Evolutionary conservation across 1,139 yeast species (phyloP).

Genomic region (Magnusiomyces suaveolens): DNA sequence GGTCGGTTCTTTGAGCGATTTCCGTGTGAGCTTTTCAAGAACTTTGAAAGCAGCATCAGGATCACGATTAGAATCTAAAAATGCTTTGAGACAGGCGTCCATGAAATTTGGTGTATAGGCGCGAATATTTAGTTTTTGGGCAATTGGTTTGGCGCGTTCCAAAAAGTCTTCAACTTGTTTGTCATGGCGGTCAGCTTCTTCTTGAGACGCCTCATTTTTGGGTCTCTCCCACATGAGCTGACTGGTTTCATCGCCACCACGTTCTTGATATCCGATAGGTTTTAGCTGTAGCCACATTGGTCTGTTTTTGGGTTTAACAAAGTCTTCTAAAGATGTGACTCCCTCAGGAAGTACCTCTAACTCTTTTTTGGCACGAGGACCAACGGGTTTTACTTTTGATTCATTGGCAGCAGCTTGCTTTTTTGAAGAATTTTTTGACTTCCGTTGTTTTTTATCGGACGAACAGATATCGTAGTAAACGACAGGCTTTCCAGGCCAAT

Average conservation of each 20-base stretch:
- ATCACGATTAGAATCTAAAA: conserved; percentile 47
- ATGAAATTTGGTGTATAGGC: conserved; percentile 60
- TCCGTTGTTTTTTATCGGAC: conserved; percentile 20
- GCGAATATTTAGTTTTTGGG: conserved; percentile 43
- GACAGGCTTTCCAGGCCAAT: conserved; percentile 58
- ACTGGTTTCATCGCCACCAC: conserved; percentile 72
- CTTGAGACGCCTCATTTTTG: conserved; percentile 11
- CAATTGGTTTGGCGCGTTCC: conserved; percentile 45
- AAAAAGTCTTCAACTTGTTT: conserved; percentile 46
- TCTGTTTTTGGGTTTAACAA: conserved; percentile 37
- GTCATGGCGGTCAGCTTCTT: conserved; percentile 14
- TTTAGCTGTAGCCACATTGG: conserved; percentile 73
- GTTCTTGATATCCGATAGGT: conserved; percentile 73
- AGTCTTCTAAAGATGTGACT: conserved; percentile 35
- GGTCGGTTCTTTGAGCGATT: conserved; percentile 63
- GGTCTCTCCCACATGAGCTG: conserved; percentile 58
- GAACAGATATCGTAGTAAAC: conserved; percentile 48
- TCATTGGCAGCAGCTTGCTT: conserved; percentile 16
- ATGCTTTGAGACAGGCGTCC: conserved; percentile 55
- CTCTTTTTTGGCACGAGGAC: background rate
- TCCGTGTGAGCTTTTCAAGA: conserved; percentile 43
- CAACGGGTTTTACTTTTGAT: background rate
- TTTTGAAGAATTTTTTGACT: conserved; percentile 9
- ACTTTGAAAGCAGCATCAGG: conserved; percentile 37
- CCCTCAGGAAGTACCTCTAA: conserved; percentile 18